Evolutionary conservation across 2,329 filamentous ascomycete genomes (phyloP), one percentile per base, ranked within the genome.

Genomic region (Cladobotryum protrusum): DNA sequence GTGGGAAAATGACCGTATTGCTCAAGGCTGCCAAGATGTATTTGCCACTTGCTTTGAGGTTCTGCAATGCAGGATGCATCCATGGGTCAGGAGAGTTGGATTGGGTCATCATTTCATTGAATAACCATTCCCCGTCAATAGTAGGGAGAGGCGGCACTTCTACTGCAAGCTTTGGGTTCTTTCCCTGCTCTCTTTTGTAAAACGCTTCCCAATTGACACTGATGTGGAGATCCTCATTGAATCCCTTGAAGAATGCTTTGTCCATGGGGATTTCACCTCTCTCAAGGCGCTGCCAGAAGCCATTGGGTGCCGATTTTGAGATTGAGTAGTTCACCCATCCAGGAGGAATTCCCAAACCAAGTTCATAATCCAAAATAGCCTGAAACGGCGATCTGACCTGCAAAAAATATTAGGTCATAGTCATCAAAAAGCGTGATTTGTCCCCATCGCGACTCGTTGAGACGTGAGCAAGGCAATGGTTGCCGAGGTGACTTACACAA

Each of bases 271-370:
- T 85, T 54, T 89, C 83, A 52, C 92, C 92, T 51, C 86, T 84
- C 67, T 99, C 93, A 42, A 97, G 78, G 40, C 79, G 81, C 63
- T 96, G 90, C 92, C 92, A 97, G 63, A 82, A 85, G 37, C 93
- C 93, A 57, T 83, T 71, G 2, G 89, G 90, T 0, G 85, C 81
- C 3, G 86, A 83, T 59, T 80, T 79, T 47, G 89, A 89, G 63
- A 97, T 93, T 59, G 87, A 87, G 70, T 86, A 85, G 73, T 97
- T 97, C 60, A 97, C 78, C 85, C 90, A 97, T 62, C 91, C 92
- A 3, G 83, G 77, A 1, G 91, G 92, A 45, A 97, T 92, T 37
- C 77, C 77, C 50, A 87, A 75, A 53, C 78, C 73, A 48, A 84
- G 72, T 66, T 97, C 93, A 66, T 96, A 96, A 69, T 95, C 86